A percentile compares a stretch with the other conserved stretches of the same genome.
phyloP scores from a whole-genome alignment of 768 basidiomycete genomes.

The Sporobolomyces roseus region DNA sequence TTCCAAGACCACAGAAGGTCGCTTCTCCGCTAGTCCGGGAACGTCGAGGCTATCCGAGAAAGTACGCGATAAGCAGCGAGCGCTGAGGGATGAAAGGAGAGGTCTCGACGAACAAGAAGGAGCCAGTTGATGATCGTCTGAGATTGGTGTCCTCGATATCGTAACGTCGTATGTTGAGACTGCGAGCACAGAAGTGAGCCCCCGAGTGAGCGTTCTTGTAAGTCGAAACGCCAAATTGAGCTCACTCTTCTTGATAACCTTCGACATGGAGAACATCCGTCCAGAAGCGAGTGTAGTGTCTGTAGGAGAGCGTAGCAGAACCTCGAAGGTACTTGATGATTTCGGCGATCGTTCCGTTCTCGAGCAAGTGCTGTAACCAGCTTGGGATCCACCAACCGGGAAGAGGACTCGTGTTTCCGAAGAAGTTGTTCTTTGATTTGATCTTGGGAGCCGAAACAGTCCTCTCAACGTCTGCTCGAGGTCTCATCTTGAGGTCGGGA shows the following conservation, averaged over 20 bases:
- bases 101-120: not conserved
- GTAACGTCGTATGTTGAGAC: slow-evolving; percentile 5
- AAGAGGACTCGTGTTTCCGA: not conserved
- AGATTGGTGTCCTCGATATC: not conserved
- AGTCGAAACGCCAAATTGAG: not conserved
- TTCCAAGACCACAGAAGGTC: slow-evolving; percentile 13
- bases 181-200: not conserved
- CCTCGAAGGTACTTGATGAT: too few relatives aligned
- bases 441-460: not conserved
- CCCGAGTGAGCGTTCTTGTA: too few relatives aligned
- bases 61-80: not conserved
- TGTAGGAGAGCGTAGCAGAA: too few relatives aligned
- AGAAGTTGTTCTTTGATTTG: slow-evolving; percentile 9
- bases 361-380: too few relatives aligned
- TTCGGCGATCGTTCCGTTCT: too few relatives aligned
- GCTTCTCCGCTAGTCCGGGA: slow-evolving; percentile 24
- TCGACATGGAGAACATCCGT: not conserved
- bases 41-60: not conserved
- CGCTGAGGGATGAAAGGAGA: not conserved
- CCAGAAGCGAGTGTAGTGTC: too few relatives aligned
- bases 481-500: not conserved
- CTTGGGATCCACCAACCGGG: not conserved
- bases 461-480: not conserved
- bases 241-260: not conserved
- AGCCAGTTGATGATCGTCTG: too few relatives aligned